Conservation (phyloP, 805 yeast genomes). For the Schwanniomyces sp. region DNA sequence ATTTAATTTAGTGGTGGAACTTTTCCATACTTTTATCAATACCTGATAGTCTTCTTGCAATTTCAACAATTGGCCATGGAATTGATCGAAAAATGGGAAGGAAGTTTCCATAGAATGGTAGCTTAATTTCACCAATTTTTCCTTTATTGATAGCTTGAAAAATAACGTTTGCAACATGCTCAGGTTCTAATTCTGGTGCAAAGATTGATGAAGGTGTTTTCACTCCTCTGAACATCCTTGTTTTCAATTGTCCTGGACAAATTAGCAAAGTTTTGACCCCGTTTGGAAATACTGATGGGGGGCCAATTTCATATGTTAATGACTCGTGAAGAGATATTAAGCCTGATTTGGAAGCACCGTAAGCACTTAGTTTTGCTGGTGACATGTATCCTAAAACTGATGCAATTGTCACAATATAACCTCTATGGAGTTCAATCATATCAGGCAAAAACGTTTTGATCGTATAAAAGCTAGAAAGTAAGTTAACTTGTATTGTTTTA, state of each 20-base stretch:
- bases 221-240: constrained; percentile 72
- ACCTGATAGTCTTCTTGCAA: constrained; percentile 58
- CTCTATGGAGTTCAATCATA: constrained; percentile 62
- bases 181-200: constrained; percentile 82
- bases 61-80: constrained; percentile 69
- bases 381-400: constrained; percentile 83
- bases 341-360: constrained; percentile 91
- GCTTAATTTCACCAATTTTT: constrained; percentile 62
- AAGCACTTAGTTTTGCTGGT: constrained; percentile 78
- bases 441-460: constrained; percentile 70
- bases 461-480: constrained; percentile 68
- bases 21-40: constrained; percentile 56
- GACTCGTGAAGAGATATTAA: constrained; percentile 83
- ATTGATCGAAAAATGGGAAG: constrained; percentile 68
- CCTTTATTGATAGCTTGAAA: constrained; percentile 59
- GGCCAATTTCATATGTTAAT: constrained; percentile 65
- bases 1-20: constrained; percentile 14
- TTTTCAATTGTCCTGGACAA: constrained; percentile 85
- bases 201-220: constrained; percentile 68
- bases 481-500: constrained; percentile 62
- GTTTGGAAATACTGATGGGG: constrained; percentile 41
- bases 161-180: constrained; percentile 59
- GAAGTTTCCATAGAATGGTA: constrained; percentile 76
- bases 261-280: constrained; percentile 74
- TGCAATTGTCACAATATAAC: constrained; percentile 78